Evolutionary conservation across 768 basidiomycete genomes (phyloP).

Genomic region (Auricularia sp.): DNA sequence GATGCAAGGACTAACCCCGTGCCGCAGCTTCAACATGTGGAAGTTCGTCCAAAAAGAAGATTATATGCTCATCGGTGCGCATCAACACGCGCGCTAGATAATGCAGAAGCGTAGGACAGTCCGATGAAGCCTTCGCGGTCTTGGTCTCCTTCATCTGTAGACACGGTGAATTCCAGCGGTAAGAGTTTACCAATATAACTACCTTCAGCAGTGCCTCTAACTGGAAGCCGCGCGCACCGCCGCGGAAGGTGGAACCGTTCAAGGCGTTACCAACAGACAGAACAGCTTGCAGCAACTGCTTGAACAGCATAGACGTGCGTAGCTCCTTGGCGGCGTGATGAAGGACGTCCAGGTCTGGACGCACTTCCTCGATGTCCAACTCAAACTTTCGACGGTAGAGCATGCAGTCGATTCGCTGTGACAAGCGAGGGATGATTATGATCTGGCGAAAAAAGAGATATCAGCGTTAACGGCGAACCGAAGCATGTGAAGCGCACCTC

Average conservation of each 20-base stretch:
- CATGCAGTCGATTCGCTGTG: slow-evolving; percentile 72
- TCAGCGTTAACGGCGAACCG: neutral
- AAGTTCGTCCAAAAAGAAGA: slow-evolving; percentile 70
- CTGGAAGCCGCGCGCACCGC: slow-evolving; percentile 76
- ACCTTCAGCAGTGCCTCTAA: slow-evolving; percentile 79
- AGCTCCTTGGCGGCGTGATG: slow-evolving; percentile 64
- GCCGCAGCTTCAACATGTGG: slow-evolving; percentile 77
- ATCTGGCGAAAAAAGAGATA: slow-evolving; percentile 36
- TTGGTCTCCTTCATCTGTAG: slow-evolving; percentile 73
- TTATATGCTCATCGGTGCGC: slow-evolving; percentile 51
- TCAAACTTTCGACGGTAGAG: slow-evolving; percentile 75
- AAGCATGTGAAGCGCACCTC: slow-evolving; percentile 35
- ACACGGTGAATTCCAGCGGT: neutral
- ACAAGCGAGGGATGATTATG: slow-evolving; percentile 63
- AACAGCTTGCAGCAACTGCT: slow-evolving; percentile 58
- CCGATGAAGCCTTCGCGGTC: slow-evolving; percentile 52
- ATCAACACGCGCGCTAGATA: slow-evolving; percentile 73
- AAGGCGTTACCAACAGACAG: slow-evolving; percentile 72
- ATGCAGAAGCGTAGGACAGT: slow-evolving; percentile 85
- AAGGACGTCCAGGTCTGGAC: slow-evolving; percentile 69
- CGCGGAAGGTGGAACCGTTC: slow-evolving; percentile 76
- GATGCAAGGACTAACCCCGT: slow-evolving; percentile 40
- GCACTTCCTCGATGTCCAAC: slow-evolving; percentile 71
- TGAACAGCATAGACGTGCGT: slow-evolving; percentile 53
- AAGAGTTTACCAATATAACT: neutral